These are phyloP conservation scores for Kurtzmaniella natalensis DNA, from an alignment of 1,139 yeast genomes.

Conservation along the genomic window DNA sequence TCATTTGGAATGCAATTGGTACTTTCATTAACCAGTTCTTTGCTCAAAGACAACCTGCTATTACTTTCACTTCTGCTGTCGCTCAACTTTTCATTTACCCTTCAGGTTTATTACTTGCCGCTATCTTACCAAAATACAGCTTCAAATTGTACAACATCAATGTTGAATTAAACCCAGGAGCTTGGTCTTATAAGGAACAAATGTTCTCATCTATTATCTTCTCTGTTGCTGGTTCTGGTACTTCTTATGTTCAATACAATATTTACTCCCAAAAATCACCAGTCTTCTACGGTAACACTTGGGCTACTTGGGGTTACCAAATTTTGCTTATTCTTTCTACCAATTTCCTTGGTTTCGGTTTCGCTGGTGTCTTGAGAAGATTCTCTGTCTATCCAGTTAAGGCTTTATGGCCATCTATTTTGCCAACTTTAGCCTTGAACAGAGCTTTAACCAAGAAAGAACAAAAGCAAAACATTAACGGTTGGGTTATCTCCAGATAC, in stretches of 20 bases:
- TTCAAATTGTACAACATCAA: constrained; percentile 27
- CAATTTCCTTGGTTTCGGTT: constrained; percentile 58
- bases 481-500: constrained; percentile 33
- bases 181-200: constrained; percentile 69
- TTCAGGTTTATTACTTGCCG: constrained; percentile 1
- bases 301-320: constrained; percentile 50
- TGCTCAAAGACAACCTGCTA: constrained; percentile 50
- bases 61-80: constrained; percentile 41
- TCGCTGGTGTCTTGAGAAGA: constrained; percentile 57
- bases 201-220: constrained; percentile 50
- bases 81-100: constrained; percentile 59
- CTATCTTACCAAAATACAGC: constrained; percentile 45
- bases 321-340: constrained; percentile 47
- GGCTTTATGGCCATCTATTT: constrained; percentile 53
- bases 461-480: constrained; percentile 33
- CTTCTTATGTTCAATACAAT: constrained; percentile 41
- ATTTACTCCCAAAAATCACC: constrained; percentile 36
- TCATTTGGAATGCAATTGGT: constrained; percentile 52
- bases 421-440: constrained; percentile 54
- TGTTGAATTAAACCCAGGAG: constrained; percentile 50
- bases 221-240: constrained; percentile 37
- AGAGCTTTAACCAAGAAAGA: constrained; percentile 46
- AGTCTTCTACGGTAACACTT: constrained; percentile 33
- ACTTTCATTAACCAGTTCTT: constrained; percentile 58
- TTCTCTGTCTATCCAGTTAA: constrained; percentile 54